Percentiles rank a stretch among this genome's conserved stretches.
phyloP scores from a whole-genome alignment of 2,329 filamentous ascomycete species.

The Alternaria sp. region DNA sequence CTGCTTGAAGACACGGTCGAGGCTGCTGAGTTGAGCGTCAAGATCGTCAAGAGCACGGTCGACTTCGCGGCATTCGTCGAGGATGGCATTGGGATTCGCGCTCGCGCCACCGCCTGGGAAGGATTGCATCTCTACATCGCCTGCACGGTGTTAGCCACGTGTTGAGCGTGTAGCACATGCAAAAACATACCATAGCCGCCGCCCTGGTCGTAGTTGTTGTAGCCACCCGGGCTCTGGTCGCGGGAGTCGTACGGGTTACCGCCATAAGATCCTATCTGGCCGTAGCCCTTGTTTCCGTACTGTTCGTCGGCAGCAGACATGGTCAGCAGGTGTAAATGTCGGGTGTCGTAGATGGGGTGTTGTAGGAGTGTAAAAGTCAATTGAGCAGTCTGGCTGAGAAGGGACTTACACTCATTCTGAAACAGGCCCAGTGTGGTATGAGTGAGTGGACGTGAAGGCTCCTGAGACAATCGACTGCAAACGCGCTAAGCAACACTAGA shows the following conservation, averaged over 20 bases:
- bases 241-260: slow-evolving; percentile 57
- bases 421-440: slow-evolving; percentile 47
- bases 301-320: slow-evolving; percentile 41
- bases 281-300: slow-evolving; percentile 54
- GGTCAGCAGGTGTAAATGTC: slow-evolving; percentile 24
- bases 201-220: slow-evolving; percentile 62
- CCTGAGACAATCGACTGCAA: slow-evolving; percentile 46
- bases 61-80: slow-evolving; percentile 85
- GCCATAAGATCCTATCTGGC: slow-evolving; percentile 53
- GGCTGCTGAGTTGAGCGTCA: slow-evolving; percentile 73
- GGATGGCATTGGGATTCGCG: slow-evolving; percentile 73
- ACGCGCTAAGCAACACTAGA: slow-evolving; percentile 25
- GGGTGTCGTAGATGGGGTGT: slow-evolving; percentile 19
- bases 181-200: slow-evolving; percentile 44
- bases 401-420: slow-evolving; percentile 53
- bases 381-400: slow-evolving; percentile 25
- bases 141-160: slow-evolving; percentile 36
- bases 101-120: slow-evolving; percentile 51
- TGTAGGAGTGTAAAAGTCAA: slow-evolving; percentile 17
- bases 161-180: slow-evolving; percentile 38
- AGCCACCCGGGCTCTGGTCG: slow-evolving; percentile 53
- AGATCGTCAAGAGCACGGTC: slow-evolving; percentile 79
- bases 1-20: slow-evolving; percentile 74
- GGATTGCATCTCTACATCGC: slow-evolving; percentile 73
- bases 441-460: slow-evolving; percentile 41